phyloP scores from a whole-genome alignment of 352 stramenopile species.

The Phytophthora pisi region DNA sequence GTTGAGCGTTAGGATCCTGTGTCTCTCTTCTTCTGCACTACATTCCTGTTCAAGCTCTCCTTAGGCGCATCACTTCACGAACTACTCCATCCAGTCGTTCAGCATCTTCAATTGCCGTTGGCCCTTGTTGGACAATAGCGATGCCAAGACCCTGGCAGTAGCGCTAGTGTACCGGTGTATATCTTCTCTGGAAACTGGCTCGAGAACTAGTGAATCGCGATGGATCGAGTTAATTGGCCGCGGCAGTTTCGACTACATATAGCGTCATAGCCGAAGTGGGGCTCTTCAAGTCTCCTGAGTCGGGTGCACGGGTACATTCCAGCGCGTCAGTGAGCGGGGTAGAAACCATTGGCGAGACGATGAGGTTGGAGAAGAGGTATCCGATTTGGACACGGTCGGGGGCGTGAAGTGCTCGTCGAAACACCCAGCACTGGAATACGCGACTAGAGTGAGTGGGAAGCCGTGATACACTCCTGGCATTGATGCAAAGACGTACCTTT shows the following conservation, averaged over 20 bases:
- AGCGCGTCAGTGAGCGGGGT: slow-evolving; percentile 37
- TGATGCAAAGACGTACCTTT: slow-evolving; percentile 32
- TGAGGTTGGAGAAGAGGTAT: slow-evolving; percentile 22
- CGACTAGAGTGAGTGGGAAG: background rate
- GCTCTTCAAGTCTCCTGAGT: slow-evolving; percentile 36
- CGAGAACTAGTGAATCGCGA: background rate
- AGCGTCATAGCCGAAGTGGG: background rate
- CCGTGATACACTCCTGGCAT: background rate
- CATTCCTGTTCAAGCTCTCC: too few relatives aligned
- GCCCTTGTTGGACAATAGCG: slow-evolving; percentile 10
- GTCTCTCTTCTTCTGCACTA: too few relatives aligned
- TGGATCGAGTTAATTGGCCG: background rate
- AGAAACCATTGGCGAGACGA: slow-evolving; percentile 32
- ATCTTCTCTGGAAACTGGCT: background rate
- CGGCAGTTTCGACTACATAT: background rate
- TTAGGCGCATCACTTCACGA: too few relatives aligned
- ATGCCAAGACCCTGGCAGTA: background rate
- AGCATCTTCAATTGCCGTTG: too few relatives aligned
- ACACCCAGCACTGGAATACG: slow-evolving; percentile 43
- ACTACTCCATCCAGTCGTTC: too few relatives aligned
- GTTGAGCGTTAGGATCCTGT: too few relatives aligned
- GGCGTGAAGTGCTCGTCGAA: slow-evolving; percentile 59
- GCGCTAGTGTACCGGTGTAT: background rate
- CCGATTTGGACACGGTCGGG: slow-evolving; percentile 48
- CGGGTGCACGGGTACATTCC: slow-evolving; percentile 52